These are phyloP conservation scores for Tylopilus rubrobrunneus DNA, from an alignment of 768 basidiomycete genomes.

Conservation along the genomic window DNA sequence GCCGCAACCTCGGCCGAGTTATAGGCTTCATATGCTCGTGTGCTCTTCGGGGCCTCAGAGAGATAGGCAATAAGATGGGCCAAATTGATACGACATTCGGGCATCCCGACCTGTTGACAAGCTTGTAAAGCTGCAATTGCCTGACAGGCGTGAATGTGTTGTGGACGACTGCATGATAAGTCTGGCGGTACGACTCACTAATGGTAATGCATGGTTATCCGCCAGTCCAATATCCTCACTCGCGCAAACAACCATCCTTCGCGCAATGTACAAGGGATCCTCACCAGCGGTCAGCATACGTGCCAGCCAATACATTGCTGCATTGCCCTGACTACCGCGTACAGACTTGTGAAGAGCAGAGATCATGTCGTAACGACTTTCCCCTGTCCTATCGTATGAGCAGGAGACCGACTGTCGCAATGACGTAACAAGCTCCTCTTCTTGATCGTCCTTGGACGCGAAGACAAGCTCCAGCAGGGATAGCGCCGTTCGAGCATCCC, in stretches of 20 bases:
- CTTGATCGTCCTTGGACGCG: slow-evolving; percentile 37
- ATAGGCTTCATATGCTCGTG: slow-evolving; percentile 76
- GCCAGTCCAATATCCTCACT: slow-evolving; percentile 86
- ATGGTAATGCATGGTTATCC: slow-evolving; percentile 69
- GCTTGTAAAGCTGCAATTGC: slow-evolving; percentile 61
- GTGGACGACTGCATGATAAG: slow-evolving; percentile 4
- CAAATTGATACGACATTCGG: slow-evolving; percentile 74
- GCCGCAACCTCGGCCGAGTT: slow-evolving; percentile 62
- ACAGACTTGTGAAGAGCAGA: slow-evolving; percentile 82
- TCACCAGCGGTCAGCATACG: slow-evolving; percentile 79
- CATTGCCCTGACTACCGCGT: slow-evolving; percentile 69
- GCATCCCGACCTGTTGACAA: slow-evolving; percentile 74
- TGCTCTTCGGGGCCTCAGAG: slow-evolving; percentile 79
- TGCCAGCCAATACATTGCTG: slow-evolving; percentile 86
- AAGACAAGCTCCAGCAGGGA: slow-evolving; percentile 73
- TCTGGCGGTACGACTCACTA: slow-evolving; percentile 39
- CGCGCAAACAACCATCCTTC: slow-evolving; percentile 74
- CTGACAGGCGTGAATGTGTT: slow-evolving; percentile 30
- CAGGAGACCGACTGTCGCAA: slow-evolving; percentile 61
- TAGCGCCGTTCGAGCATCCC: slow-evolving; percentile 76
- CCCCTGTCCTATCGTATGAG: slow-evolving; percentile 74
- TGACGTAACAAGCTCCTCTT: slow-evolving; percentile 49
- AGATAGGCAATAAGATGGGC: slow-evolving; percentile 77
- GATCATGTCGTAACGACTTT: slow-evolving; percentile 77
- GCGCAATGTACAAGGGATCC: slow-evolving; percentile 73